Base-by-base conservation (phyloP, 2,329 filamentous ascomycete species). In the Emmonsiellopsis sp. region DNA sequence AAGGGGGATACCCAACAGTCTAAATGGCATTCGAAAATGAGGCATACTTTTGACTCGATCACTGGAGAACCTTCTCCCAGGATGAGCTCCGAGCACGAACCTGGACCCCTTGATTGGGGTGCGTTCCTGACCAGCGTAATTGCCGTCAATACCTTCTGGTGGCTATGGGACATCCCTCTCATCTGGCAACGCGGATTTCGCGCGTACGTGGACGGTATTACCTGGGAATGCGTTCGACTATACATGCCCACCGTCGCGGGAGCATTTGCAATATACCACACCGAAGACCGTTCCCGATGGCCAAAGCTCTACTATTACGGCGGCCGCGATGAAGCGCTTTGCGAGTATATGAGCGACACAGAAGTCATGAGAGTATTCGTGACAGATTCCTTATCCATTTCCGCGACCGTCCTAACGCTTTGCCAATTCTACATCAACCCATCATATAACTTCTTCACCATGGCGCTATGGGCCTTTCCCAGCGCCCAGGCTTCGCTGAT, bases 161-260 rank as follows among this genome's bases (percentile, higher is more conserved):
- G 37, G 38, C 37, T 51, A 4, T 51, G 49, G 49, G 49, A 51
- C 30, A 43, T 51, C 3, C 49, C 49, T 9, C 49, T 51, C n/a
- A 42, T 43, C 10, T 51, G 37, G 38, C 38, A 35, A 8, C 38
- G 40, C 9, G 49, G 49, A 11, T 51, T 42, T n/a, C 49, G 49
- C 31, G 49, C 49, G 2, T 51, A 51, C 11, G 15, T 51, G 20
- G 38, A 51, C 30, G 49, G 37, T n/a, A 43, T 51, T 43, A 51
- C 40, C 38, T 51, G 49, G 49, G 49, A 51, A 51, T 51, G 49
- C n/a, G 15, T 51, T 7, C 38, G 49, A 34, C 1, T 51, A 34
- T 42, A 42, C 38, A 51, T 51, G 49, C 49, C 49, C n/a, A 30
- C 49, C 7, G 38, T 51, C 9, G 49, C 49, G 7, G 49, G 37